Evolutionary conservation across 805 yeast genomes (phyloP).

Genomic region (Cyberlindnera saturnus): DNA sequence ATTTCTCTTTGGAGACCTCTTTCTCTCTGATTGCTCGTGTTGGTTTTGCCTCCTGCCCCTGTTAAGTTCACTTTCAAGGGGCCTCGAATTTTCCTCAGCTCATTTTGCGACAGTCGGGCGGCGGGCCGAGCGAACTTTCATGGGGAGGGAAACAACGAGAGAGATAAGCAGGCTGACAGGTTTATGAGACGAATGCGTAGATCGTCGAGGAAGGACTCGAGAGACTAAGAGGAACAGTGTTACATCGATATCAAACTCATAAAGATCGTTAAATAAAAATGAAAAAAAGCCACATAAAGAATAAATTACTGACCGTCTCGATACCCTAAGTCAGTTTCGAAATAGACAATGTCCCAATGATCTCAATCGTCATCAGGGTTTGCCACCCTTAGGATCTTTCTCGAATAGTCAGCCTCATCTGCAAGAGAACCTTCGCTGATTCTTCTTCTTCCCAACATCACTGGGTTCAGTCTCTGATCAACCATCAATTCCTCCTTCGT

Average conservation of each 20-base stretch:
- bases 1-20: constrained; percentile 1
- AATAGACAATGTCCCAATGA: neutral
- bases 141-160: neutral
- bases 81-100: neutral
- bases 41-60: no score
- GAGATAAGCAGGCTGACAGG: no score
- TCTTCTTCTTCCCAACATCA: constrained; percentile 77
- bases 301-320: neutral
- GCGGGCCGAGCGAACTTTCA: neutral
- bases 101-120: neutral
- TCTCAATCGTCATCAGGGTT: constrained; percentile 69
- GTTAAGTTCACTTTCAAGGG: no score
- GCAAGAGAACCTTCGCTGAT: constrained; percentile 82
- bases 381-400: constrained; percentile 79
- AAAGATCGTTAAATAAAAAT: neutral
- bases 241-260: neutral
- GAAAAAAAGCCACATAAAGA: neutral
- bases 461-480: constrained; percentile 68
- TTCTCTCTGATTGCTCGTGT: no score
- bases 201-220: no score
- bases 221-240: no score
- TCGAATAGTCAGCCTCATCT: constrained; percentile 75
- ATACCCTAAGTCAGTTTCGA: constrained; percentile 1
- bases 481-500: constrained; percentile 46
- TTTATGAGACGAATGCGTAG: no score